Evolutionary conservation across 2,329 filamentous ascomycete species (phyloP).

Genomic region (Calonectria naviculata): DNA sequence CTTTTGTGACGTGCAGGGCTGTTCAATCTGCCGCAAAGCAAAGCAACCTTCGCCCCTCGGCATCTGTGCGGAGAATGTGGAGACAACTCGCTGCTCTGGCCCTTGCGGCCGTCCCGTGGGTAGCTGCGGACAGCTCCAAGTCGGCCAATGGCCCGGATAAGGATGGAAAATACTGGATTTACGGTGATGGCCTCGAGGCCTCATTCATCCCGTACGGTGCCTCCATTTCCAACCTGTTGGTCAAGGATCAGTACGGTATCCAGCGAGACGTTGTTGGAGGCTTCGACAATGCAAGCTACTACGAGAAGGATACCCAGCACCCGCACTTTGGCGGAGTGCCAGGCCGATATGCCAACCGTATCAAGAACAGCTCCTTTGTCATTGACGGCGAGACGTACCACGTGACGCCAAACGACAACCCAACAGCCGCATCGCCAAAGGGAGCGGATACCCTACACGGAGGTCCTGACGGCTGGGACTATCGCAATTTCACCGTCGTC

Average conservation of each 20-base stretch:
- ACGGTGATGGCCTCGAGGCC: slow-evolving; percentile 73
- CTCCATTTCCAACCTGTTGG: slow-evolving; percentile 76
- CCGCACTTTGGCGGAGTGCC: slow-evolving; percentile 79
- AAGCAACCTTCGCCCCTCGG: background rate
- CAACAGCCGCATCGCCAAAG: slow-evolving; percentile 58
- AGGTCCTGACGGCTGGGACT: slow-evolving; percentile 80
- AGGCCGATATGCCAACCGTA: slow-evolving; percentile 84
- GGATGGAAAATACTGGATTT: slow-evolving; percentile 78
- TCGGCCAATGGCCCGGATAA: slow-evolving; percentile 57
- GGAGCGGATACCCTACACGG: slow-evolving; percentile 76
- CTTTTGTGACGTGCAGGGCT: background rate
- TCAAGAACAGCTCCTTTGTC: slow-evolving; percentile 79
- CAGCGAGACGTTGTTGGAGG: slow-evolving; percentile 78
- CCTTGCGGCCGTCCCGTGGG: slow-evolving; percentile 4
- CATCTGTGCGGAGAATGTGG: background rate
- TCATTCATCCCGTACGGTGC: slow-evolving; percentile 81
- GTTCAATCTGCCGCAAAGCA: background rate
- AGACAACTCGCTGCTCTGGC: background rate
- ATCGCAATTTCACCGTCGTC: slow-evolving; percentile 81
- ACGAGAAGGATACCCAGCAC: slow-evolving; percentile 72
- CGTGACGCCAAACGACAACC: slow-evolving; percentile 72
- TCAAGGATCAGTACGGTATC: slow-evolving; percentile 76
- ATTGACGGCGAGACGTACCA: slow-evolving; percentile 73
- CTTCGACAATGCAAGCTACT: slow-evolving; percentile 81
- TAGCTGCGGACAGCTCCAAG: background rate